phyloP scores from a whole-genome alignment of 805 yeast species.

The Candida silvicultrix region DNA sequence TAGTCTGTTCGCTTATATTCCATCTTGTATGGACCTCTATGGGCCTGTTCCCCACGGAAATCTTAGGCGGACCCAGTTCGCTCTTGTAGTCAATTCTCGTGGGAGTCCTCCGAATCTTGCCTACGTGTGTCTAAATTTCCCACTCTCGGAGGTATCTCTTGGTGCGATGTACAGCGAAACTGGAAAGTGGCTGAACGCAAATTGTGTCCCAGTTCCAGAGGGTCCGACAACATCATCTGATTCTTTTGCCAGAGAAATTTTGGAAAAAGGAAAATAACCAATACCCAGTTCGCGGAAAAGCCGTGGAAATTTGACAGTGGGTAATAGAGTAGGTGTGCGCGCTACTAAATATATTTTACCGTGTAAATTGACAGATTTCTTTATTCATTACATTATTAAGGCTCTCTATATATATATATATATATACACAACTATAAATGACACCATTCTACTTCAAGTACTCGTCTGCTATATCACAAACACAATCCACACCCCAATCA shows the following conservation, averaged over 20 bases:
- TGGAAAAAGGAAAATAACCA: too few species aligned
- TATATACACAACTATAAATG: too few species aligned
- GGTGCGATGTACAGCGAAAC: neutral
- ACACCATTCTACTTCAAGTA: constrained; percentile 23
- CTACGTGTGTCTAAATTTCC: neutral
- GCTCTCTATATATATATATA: too few species aligned
- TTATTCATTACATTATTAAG: too few species aligned
- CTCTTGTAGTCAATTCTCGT: neutral
- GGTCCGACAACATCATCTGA: neutral
- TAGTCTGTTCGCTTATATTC: too few species aligned
- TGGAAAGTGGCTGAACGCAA: neutral
- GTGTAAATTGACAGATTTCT: neutral
- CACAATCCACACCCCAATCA: constrained; percentile 58
- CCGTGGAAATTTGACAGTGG: neutral
- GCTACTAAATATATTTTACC: too few species aligned
- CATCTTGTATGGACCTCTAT: too few species aligned
- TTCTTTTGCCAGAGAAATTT: neutral
- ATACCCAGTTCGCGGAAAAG: neutral
- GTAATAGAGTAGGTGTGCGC: too few species aligned
- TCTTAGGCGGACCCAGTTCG: neutral
- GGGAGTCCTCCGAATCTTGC: neutral
- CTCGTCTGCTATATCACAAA: constrained; percentile 48
- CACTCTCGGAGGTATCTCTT: neutral
- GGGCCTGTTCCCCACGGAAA: neutral
- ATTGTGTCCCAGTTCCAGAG: too few species aligned